Evolutionary conservation across 2,329 filamentous ascomycete species (phyloP), one percentile per base, ranked within the genome.

Genomic region (Calonectria henricotiae): DNA sequence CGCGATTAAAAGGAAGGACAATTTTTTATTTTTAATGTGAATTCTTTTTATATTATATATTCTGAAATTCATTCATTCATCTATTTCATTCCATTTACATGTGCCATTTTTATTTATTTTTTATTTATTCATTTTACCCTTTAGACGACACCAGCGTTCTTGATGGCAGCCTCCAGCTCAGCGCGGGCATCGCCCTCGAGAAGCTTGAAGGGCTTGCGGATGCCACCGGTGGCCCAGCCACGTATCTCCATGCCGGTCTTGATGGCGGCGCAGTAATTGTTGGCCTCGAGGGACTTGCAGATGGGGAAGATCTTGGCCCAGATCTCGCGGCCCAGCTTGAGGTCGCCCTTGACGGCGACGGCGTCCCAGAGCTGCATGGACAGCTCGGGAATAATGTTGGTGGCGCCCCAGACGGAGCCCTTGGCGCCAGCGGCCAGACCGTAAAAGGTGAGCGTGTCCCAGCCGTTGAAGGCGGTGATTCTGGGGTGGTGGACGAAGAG

Each of bases 361-460:
- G 85, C 83, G 23, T 87, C 80, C 82, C 84, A 88, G 1, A 88
- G 76, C 75, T 86, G 76, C 17, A 85, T 79, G 0, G 85, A 85
- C 20, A 87, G 75, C 71, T 87, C 85, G 0, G 86, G 86, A 11
- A 88, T 84, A 17, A 88, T 79, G 68, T 88, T 88, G 2, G 85
- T 83, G 0, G 86, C 85, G 0, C 86, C 86, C 86, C 86, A 88
- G 1, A 88, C 83, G 3, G 83, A 84, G 3, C 86, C 86, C 54
- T 85, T 85, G 9, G 85, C 84, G 0, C 86, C 86, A 0, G 86
- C 85, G 0, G 83, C 84, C 11, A 88, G 77, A 11, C 86, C 86
- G 71, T 88, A 88, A 74, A 88, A 88, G 0, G 86, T 88, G 17
- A 88, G 77, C 0, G 86, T 88, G 68, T 88, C 86, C 86, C 86